A percentile compares a stretch with the other conserved stretches of the same genome.
These are phyloP conservation scores for Euphrasia arctica DNA, from an alignment of 305 asterid genomes.

Conservation along the genomic window DNA sequence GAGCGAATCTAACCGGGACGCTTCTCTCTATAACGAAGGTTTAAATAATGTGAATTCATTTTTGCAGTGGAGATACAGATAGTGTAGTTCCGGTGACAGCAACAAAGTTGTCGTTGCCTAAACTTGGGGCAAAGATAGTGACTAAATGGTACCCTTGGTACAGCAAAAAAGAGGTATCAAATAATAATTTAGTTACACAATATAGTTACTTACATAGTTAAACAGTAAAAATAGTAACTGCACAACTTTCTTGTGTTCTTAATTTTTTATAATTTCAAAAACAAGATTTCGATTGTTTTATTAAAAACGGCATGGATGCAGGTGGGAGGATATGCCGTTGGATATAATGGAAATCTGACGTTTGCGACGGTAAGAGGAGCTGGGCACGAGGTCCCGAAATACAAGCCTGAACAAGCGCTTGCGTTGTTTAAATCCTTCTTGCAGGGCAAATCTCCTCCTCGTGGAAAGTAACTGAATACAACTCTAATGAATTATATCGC, in stretches of 20 bases:
- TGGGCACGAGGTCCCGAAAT: conserved; percentile 69
- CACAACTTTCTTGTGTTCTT: too few relatives aligned
- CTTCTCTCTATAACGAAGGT: too few relatives aligned
- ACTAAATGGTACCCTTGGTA: conserved; percentile 64
- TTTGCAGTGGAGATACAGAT: conserved; percentile 59
- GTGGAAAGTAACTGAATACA: too few relatives aligned
- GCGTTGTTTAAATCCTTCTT: conserved; percentile 35
- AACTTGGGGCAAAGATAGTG: conserved; percentile 30
- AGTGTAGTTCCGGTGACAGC: conserved; percentile 46
- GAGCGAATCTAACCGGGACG: background rate
- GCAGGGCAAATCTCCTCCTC: conserved; percentile 33
- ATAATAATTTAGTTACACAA: too few relatives aligned
- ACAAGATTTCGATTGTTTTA: background rate
- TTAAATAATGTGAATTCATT: background rate
- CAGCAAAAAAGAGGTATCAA: conserved; percentile 6
- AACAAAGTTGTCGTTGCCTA: conserved; percentile 41
- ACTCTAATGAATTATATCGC: too few relatives aligned
- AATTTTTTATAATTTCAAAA: too few relatives aligned
- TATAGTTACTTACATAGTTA: too few relatives aligned
- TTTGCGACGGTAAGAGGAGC: conserved; percentile 67
- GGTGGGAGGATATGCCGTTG: conserved; percentile 81
- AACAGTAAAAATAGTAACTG: too few relatives aligned
- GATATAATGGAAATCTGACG: conserved; percentile 59
- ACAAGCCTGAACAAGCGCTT: conserved; percentile 56
- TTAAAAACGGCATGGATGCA: too few relatives aligned